Evolutionary conservation across 1,284 basidiomycete species (phyloP), one percentile per base, ranked within the genome.

Genomic region (Ganoderma sinense): DNA sequence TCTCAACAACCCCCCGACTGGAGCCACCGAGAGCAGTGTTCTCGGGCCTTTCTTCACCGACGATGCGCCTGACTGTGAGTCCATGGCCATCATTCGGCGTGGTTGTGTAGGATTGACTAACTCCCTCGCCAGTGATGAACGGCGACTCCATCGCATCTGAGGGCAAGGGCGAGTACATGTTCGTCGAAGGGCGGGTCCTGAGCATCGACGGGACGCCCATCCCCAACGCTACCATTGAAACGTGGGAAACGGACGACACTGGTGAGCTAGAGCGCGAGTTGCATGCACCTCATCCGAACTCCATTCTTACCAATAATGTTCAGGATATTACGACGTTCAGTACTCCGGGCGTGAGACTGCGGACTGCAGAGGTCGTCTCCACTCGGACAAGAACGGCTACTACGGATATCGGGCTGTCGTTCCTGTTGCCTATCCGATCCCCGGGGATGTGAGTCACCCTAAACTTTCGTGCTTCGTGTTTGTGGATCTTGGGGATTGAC

Each of bases 11-110:
- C 90, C 91, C 4, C 88, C 87, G 60, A 87, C 2, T 84, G 86
- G 2, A 86, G 91, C 89, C 13, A 95, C 94, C 0, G 91, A 93
- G 76, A 88, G 87, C 41, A 94, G 91, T 39, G 89, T 96, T 4
- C 85, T 97, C 36, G 95, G 95, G 11, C 95, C 95, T 2, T 97
- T 96, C 84, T 93, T 88, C 77, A 94, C 93, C 2, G 91, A 92
- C 43, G 94, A 97, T 76, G 90, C 94, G 23, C 87, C 88, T 40
- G 88, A 94, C 64, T 79, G 93, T 94, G 75, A 76, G 88, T 79
- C n/a, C n/a, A n/a, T n/a, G n/a, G n/a, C n/a, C n/a, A n/a, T n/a
- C n/a, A n/a, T n/a, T n/a, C n/a, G n/a, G n/a, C n/a, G n/a, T n/a
- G n/a, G n/a, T 51, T 29, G 16, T n/a, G 4, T 60, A 60, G 58